These are phyloP conservation scores for Paraphaeosphaeria minitans DNA, from an alignment of 2,329 filamentous ascomycete genomes.

Conservation along the genomic window DNA sequence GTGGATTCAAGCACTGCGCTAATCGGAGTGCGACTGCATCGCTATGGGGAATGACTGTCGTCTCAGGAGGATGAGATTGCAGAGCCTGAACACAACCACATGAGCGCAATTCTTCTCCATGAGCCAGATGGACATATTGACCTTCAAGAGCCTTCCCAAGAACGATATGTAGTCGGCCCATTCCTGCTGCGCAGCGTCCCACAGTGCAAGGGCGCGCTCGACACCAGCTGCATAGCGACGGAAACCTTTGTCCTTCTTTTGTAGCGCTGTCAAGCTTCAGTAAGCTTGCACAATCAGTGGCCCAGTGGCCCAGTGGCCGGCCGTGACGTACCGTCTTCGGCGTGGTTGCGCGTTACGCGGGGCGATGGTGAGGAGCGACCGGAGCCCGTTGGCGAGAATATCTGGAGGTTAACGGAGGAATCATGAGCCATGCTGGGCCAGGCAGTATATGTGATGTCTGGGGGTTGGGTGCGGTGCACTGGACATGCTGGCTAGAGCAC, in stretches of 20 bases:
- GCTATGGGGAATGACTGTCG: constrained; percentile 79
- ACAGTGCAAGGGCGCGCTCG: constrained; percentile 84
- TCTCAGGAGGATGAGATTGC: constrained; percentile 78
- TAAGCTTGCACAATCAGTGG: constrained; percentile 16
- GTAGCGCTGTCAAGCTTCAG: constrained; percentile 54
- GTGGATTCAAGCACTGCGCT: constrained; percentile 92
- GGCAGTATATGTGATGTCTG: constrained; percentile 23
- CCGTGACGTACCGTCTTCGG: constrained; percentile 71
- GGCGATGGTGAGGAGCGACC: constrained; percentile 77
- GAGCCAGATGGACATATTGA: constrained; percentile 46
- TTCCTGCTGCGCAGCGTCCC: constrained; percentile 93
- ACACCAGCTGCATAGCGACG: constrained; percentile 89
- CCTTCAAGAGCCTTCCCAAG: constrained; percentile 86
- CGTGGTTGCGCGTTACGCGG: constrained; percentile 77
- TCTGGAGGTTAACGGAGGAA: constrained; percentile 40
- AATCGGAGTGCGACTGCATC: constrained; percentile 84
- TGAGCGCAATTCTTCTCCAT: constrained; percentile 30
- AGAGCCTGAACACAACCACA: constrained; percentile 66
- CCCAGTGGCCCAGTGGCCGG: constrained; percentile 17
- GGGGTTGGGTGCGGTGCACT: constrained; percentile 19
- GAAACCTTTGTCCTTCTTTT: constrained; percentile 69
- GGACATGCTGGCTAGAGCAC: constrained; percentile 37
- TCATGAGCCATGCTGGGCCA: constrained; percentile 47
- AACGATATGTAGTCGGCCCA: constrained; percentile 99
- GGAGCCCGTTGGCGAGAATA: constrained; percentile 77